phyloP scores from a whole-genome alignment of 2,329 filamentous ascomycete species.

The Colletotrichum ledebouriae region DNA sequence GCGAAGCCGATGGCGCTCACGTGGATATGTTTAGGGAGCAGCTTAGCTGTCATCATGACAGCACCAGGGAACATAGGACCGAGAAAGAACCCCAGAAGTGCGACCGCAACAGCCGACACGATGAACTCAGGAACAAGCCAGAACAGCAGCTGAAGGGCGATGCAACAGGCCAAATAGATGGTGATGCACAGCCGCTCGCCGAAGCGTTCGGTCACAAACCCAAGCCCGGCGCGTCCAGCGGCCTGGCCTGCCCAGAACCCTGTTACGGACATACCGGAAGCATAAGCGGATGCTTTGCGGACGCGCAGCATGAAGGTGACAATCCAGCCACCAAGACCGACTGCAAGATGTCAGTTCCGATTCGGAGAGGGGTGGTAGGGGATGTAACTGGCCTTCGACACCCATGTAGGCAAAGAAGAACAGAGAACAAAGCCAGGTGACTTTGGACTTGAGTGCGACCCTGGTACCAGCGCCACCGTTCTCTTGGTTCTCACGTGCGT shows the following conservation, averaged over 20 bases:
- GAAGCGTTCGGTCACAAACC: constrained; percentile 77
- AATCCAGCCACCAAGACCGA: constrained; percentile 83
- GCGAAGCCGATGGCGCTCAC: constrained; percentile 81
- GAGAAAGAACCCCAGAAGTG: constrained; percentile 79
- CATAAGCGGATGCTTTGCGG: constrained; percentile 73
- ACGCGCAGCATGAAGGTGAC: constrained; percentile 84
- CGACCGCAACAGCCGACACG: constrained; percentile 70
- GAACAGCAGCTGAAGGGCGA: constrained; percentile 73
- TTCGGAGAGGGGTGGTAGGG: neutral
- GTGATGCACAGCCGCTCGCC: constrained; percentile 73
- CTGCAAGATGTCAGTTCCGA: constrained; percentile 45
- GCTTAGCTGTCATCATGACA: constrained; percentile 77
- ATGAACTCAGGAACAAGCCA: constrained; percentile 72
- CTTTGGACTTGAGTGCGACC: constrained; percentile 58
- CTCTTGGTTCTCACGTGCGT: constrained; percentile 46
- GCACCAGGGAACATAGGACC: constrained; percentile 81
- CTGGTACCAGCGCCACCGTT: constrained; percentile 50
- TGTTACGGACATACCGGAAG: constrained; percentile 78
- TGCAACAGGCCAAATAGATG: constrained; percentile 72
- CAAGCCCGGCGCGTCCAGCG: constrained; percentile 73
- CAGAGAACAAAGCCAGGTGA: constrained; percentile 75
- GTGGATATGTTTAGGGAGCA: constrained; percentile 78
- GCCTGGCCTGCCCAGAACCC: constrained; percentile 87
- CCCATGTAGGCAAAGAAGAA: constrained; percentile 83
- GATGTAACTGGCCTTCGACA: constrained; percentile 64